Evolutionary conservation across 176 grass and related monocot species (phyloP).

Genomic region (Stipa capillata): DNA sequence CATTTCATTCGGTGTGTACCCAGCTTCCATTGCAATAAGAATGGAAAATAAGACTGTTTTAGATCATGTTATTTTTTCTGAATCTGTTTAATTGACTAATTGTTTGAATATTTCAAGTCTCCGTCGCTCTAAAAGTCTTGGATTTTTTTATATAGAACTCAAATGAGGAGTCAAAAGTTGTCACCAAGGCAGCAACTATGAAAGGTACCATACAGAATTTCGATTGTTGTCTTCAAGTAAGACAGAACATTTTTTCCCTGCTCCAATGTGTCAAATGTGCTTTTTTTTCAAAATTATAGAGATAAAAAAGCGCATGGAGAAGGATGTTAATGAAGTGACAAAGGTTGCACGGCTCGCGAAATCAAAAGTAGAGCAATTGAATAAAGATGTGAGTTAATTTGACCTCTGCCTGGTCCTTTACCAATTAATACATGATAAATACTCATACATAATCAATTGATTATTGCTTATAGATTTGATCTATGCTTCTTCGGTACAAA

Average conservation of each 20-base stretch:
- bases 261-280: no score
- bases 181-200: conserved; percentile 67
- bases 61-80: background rate
- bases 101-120: background rate
- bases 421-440: background rate
- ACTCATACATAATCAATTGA: background rate
- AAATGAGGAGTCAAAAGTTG: conserved; percentile 82
- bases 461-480: background rate
- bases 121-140: background rate
- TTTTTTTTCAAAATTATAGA: conserved; percentile 28
- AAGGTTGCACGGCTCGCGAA: conserved; percentile 52
- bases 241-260: background rate
- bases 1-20: background rate
- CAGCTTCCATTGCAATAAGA: background rate
- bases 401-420: background rate
- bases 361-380: conserved; percentile 61
- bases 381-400: conserved; percentile 60
- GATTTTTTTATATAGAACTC: conserved; percentile 45
- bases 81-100: background rate
- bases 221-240: background rate
- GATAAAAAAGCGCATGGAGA: conserved; percentile 63
- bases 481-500: background rate
- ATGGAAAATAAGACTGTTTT: background rate
- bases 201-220: conserved; percentile 49
- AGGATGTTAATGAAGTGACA: conserved; percentile 53